A percentile compares a stretch with the other conserved stretches of the same genome.
phyloP scores from a whole-genome alignment of 2,329 filamentous ascomycete species.

The Fusarium praegraminearum region DNA sequence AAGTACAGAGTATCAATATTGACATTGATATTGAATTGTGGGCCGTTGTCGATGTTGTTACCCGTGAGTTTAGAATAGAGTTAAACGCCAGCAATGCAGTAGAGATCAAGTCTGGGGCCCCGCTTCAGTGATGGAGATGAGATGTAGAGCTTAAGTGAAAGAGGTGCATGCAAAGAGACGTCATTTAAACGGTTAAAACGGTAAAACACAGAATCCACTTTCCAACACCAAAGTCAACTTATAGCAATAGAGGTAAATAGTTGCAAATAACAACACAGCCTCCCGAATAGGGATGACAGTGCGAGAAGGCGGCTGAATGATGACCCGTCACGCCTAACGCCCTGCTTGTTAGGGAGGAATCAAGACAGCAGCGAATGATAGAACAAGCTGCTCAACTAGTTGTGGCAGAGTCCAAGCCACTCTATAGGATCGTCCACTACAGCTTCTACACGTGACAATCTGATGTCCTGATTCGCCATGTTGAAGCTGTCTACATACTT shows the following conservation, averaged over 20 bases:
- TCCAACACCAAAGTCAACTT: not conserved
- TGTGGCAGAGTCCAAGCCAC: conserved; percentile 30
- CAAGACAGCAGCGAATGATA: conserved; percentile 38
- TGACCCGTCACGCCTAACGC: conserved; percentile 45
- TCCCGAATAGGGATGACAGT: conserved; percentile 30
- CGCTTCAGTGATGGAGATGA: conserved; percentile 1
- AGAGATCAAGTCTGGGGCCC: conserved; percentile 2
- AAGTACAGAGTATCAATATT: not conserved
- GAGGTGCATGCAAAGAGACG: not conserved
- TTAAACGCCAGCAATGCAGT: conserved; percentile 13
- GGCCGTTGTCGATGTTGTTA: not conserved
- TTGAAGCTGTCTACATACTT: conserved; percentile 7
- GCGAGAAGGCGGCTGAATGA: conserved; percentile 49
- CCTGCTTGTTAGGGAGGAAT: conserved; percentile 16
- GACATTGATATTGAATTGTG: conserved; percentile 2
- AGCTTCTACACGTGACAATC: conserved; percentile 41
- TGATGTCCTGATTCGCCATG: conserved; percentile 38
- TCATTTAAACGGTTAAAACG: not conserved
- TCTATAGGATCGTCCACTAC: conserved; percentile 25
- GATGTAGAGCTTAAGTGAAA: not conserved
- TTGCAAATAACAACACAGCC: not conserved
- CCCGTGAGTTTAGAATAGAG: not conserved
- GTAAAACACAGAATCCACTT: not conserved
- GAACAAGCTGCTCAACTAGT: conserved; percentile 19
- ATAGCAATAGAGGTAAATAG: not conserved